These are phyloP conservation scores for Globisporangium perplexum DNA, from an alignment of 352 stramenopile genomes.

Conservation along the genomic window DNA sequence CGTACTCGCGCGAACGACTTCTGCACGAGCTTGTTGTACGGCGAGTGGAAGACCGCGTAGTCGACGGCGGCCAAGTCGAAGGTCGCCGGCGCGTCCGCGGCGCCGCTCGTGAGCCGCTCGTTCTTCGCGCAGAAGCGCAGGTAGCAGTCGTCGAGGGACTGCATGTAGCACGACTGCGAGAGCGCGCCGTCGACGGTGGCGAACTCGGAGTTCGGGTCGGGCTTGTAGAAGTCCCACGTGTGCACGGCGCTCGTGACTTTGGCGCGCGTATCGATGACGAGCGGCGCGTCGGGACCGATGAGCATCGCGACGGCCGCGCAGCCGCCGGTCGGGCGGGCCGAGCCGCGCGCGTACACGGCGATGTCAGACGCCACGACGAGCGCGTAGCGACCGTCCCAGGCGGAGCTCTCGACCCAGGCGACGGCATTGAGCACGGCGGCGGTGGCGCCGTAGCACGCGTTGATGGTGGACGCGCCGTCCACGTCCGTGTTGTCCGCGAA, in stretches of 20 bases:
- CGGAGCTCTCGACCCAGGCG: slow-evolving; percentile 92
- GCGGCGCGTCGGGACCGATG: slow-evolving; percentile 92
- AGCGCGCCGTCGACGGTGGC: slow-evolving; percentile 93
- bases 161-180: slow-evolving; percentile 94
- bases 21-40: slow-evolving; percentile 99
- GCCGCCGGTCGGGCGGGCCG: slow-evolving; percentile 88
- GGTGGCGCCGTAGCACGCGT: slow-evolving; percentile 98
- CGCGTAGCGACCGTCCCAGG: slow-evolving; percentile 92
- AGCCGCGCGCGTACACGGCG: slow-evolving; percentile 92
- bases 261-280: slow-evolving; percentile 87
- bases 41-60: slow-evolving; percentile 96
- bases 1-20: slow-evolving; percentile 92
- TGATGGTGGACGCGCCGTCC: slow-evolving; percentile 92
- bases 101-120: slow-evolving; percentile 11
- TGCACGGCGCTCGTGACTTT: slow-evolving; percentile 90
- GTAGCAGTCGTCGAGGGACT: slow-evolving; percentile 95
- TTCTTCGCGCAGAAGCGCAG: slow-evolving; percentile 86
- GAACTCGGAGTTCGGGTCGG: slow-evolving; percentile 90
- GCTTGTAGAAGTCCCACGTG: slow-evolving; percentile 99
- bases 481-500: slow-evolving; percentile 57
- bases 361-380: slow-evolving; percentile 97
- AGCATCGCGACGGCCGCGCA: slow-evolving; percentile 95
- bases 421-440: slow-evolving; percentile 96
- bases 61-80: slow-evolving; percentile 79
- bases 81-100: slow-evolving; percentile 1